Evolutionary conservation across 2,329 filamentous ascomycete genomes (phyloP).

Genomic region (Domatiomyces catenatus): DNA sequence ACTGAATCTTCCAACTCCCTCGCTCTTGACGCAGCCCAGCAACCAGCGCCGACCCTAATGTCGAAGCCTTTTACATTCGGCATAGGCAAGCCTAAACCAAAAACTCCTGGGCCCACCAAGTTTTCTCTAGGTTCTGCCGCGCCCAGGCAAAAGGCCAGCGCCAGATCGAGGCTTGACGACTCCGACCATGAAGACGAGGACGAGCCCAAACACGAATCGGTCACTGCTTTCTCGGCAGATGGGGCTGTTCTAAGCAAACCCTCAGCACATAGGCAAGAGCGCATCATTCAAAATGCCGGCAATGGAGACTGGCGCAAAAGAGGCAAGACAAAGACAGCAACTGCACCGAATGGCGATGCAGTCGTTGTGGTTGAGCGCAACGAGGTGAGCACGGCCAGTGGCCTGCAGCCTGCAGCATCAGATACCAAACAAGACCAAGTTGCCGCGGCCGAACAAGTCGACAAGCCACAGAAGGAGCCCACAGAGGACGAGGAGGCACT

Average conservation of each 20-base stretch:
- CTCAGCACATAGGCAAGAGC: slow-evolving; percentile 20
- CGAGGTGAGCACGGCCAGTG: slow-evolving; percentile 37
- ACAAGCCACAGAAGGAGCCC: not conserved
- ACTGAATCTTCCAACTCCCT: not conserved
- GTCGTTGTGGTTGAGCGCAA: slow-evolving; percentile 32
- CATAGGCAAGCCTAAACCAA: slow-evolving; percentile 15
- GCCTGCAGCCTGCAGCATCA: slow-evolving; percentile 35
- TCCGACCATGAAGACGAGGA: slow-evolving; percentile 36
- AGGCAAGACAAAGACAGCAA: slow-evolving; percentile 36
- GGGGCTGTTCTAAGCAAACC: slow-evolving; percentile 32
- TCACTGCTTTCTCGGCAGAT: slow-evolving; percentile 36
- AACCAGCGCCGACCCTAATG: slow-evolving; percentile 3
- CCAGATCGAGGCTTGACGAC: slow-evolving; percentile 22
- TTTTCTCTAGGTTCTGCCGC: not conserved
- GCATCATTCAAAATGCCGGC: slow-evolving; percentile 51
- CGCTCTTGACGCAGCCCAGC: not conserved
- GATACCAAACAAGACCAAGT: slow-evolving; percentile 16
- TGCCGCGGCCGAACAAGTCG: slow-evolving; percentile 10
- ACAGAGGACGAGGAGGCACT: slow-evolving; percentile 45
- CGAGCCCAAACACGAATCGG: slow-evolving; percentile 29
- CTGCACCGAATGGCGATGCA: slow-evolving; percentile 24
- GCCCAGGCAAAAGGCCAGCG: not conserved
- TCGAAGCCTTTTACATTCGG: slow-evolving; percentile 17
- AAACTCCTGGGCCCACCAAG: slow-evolving; percentile 1
- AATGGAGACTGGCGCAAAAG: slow-evolving; percentile 35